Percentiles rank a stretch among this genome's conserved stretches.
These are phyloP conservation scores for Tetratostichococcus sp. DNA, from an alignment of 139 green algal genomes.

Conservation along the genomic window DNA sequence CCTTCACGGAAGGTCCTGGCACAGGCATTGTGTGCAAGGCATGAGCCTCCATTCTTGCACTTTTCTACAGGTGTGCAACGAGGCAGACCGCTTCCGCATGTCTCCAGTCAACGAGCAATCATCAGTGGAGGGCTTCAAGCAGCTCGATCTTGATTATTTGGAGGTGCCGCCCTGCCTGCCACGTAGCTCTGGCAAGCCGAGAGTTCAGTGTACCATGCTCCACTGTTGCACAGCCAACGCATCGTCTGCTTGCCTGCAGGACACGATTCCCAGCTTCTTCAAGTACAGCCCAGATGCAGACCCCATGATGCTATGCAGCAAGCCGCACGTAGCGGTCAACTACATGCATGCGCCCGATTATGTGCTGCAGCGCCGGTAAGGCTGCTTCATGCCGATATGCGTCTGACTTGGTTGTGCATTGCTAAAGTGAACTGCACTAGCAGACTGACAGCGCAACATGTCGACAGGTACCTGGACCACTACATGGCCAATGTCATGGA, in stretches of 20 bases:
- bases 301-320: neutral
- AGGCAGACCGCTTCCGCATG: conserved; percentile 22
- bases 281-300: neutral
- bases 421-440: no score
- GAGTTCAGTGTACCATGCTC: no score
- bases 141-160: neutral
- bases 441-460: no score
- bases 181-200: no score
- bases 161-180: neutral
- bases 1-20: no score
- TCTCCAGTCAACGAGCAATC: neutral
- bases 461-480: conserved; percentile 11
- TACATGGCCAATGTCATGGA: conserved; percentile 6
- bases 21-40: no score
- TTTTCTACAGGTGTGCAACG: conserved; percentile 8
- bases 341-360: conserved; percentile 14
- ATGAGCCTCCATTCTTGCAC: neutral
- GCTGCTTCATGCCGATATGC: conserved; percentile 1
- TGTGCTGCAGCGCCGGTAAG: neutral
- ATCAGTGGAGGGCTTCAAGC: neutral
- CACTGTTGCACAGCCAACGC: no score
- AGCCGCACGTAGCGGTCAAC: conserved; percentile 4
- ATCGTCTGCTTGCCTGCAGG: neutral
- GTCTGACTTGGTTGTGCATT: no score
- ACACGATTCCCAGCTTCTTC: conserved; percentile 19